Percentiles rank a stretch among this genome's conserved stretches.
phyloP scores from a whole-genome alignment of 2,329 filamentous ascomycete species.

The Talaromyces sp. region DNA sequence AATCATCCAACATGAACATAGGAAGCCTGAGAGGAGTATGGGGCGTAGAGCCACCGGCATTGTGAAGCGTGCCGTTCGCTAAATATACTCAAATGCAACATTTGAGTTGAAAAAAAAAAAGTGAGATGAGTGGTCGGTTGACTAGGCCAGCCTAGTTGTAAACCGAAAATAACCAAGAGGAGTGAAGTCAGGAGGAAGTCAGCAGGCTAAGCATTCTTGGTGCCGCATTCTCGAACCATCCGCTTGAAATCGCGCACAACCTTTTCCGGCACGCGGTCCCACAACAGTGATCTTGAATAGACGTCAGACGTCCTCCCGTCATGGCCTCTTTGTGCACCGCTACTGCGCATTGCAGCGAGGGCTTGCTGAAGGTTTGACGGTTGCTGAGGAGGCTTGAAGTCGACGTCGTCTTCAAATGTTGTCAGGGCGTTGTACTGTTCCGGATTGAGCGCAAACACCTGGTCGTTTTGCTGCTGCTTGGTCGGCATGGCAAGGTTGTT shows the following conservation, averaged over 20 bases:
- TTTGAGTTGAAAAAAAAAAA: neutral
- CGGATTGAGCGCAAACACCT: conserved; percentile 78
- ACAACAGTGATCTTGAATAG: conserved; percentile 86
- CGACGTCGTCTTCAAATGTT: conserved; percentile 54
- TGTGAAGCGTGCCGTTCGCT: conserved; percentile 12
- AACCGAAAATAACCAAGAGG: neutral
- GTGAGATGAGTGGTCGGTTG: neutral
- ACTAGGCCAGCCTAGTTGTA: conserved; percentile 13
- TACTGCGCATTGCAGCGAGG: conserved; percentile 69
- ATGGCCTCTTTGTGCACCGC: conserved; percentile 47
- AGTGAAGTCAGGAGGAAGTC: neutral
- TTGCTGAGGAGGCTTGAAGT: conserved; percentile 32
- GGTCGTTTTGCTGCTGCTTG: conserved; percentile 80
- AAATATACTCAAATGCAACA: neutral
- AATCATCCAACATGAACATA: conserved; percentile 15
- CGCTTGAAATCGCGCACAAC: conserved; percentile 89
- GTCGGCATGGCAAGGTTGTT: conserved; percentile 68
- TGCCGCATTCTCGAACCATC: conserved; percentile 72
- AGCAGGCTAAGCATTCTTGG: conserved; percentile 7
- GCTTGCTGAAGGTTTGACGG: conserved; percentile 53
- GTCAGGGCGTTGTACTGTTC: conserved; percentile 85
- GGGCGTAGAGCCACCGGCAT: conserved; percentile 16
- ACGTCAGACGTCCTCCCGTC: conserved; percentile 66
- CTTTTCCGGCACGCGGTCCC: conserved; percentile 88
- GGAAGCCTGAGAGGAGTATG: conserved; percentile 1